Base-by-base conservation (phyloP, 169 alveolate species). In the Eimeria praecox region DNA sequence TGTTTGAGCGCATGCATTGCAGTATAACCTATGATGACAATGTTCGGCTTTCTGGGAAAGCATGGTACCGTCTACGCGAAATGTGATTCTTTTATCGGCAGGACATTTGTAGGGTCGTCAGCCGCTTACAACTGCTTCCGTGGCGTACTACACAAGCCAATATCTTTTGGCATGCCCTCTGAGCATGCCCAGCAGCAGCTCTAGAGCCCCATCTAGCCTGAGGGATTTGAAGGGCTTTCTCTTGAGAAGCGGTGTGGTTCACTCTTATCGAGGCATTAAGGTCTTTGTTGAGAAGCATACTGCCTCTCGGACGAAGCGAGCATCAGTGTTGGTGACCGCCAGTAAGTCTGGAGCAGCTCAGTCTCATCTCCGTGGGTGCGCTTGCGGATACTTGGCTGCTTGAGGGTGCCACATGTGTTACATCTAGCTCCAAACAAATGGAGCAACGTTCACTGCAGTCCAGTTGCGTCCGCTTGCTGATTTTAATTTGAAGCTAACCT, bases 1-100 rank as follows among this genome's bases (percentile, higher is more conserved):
- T 83, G 91, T 77, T 38, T 16, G 91, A 83, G 77, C 75, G 91
- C 91, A 83, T 83, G 91, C 91, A 33, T 18, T 83, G 54, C 52
- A 35, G 10, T 30, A 56, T 35, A 18, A 8, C 91, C 83, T 35
- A 52, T 30, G 9, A 14, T 18, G 62, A 33, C 12, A 3, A 30
- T 22, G 24, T 14, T 38, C 33, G 8, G 40, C 77, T 30, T 35
- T 27, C 38, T 35, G 71, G 30, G 91, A 35, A 35, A 2, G n/a
- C 87, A 16, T 33, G 35, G 38, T 24, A 35, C 2, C 38, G 14
- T n/a, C 35, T 46, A 35, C 52, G 35, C 12, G 4, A 38, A 35
- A 35, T 54, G 33, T n/a, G 24, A 10, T 46, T 52, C 69, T 52
- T 52, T 49, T 83, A 4, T 54, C 27, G 0, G 38, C 73, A 27